Evolutionary conservation across 208 protist genomes (phyloP).

Genomic region (Trypanosoma platydactyli): DNA sequence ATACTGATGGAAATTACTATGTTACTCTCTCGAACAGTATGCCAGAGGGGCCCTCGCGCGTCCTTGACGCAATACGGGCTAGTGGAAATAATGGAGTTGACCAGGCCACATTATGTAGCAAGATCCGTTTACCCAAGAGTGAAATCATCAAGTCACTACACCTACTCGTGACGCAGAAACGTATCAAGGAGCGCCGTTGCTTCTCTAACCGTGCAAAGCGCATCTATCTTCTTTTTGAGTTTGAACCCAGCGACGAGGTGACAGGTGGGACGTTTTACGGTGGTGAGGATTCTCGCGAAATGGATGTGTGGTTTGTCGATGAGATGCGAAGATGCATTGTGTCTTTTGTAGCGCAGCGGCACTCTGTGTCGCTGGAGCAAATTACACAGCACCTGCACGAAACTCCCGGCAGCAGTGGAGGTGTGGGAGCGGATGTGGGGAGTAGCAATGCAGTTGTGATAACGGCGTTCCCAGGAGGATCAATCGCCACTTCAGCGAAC

Average conservation of each 20-base stretch:
- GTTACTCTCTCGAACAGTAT: conserved; percentile 59
- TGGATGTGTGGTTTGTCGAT: conserved; percentile 80
- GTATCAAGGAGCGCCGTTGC: conserved; percentile 78
- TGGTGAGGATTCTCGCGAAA: conserved; percentile 57
- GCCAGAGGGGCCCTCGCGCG: conserved; percentile 53
- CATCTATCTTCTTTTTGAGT: conserved; percentile 79
- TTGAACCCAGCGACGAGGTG: conserved; percentile 72
- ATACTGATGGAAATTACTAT: conserved; percentile 42
- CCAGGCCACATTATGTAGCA: conserved; percentile 54
- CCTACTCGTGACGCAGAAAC: conserved; percentile 46
- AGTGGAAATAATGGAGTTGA: conserved; percentile 77
- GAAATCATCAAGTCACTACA: conserved; percentile 73
- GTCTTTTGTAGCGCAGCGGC: conserved; percentile 40
- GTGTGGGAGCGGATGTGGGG: conserved; percentile 3
- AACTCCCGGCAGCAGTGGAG: conserved; percentile 25
- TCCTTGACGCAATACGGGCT: conserved; percentile 64
- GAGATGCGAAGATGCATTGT: conserved; percentile 70
- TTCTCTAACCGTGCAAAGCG: conserved; percentile 82
- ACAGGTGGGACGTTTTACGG: conserved; percentile 87
- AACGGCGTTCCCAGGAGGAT: conserved; percentile 14
- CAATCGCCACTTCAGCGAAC: neutral
- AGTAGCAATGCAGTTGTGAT: conserved; percentile 5
- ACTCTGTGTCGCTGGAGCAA: conserved; percentile 36
- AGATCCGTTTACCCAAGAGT: conserved; percentile 55
- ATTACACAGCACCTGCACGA: conserved; percentile 53